A percentile compares a stretch with the other conserved stretches of the same genome.
These are phyloP conservation scores for Coelastrella sp. DNA, from an alignment of 139 green algal genomes.

Conservation along the genomic window DNA sequence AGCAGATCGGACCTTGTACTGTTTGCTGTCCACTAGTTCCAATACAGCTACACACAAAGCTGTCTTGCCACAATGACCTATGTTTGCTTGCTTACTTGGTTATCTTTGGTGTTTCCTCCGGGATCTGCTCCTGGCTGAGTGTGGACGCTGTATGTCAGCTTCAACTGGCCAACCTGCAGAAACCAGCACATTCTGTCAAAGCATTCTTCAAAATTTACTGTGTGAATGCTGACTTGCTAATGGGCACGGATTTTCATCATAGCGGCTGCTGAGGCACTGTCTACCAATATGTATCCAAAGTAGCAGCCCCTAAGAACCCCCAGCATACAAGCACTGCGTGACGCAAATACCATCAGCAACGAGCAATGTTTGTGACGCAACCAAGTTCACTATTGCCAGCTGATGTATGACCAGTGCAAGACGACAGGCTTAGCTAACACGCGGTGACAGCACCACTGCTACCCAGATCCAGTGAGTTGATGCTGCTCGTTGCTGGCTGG, in stretches of 20 bases:
- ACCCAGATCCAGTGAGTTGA: background rate
- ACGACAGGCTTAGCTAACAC: no score
- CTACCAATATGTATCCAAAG: background rate
- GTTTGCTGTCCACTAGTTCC: no score
- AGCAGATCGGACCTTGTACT: no score
- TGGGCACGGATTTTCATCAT: background rate
- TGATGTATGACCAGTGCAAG: no score
- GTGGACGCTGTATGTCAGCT: constrained; percentile 43
- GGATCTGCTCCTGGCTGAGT: constrained; percentile 46
- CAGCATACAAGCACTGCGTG: no score
- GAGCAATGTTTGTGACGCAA: no score
- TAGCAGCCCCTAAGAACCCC: no score
- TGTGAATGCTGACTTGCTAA: background rate
- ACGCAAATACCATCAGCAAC: no score
- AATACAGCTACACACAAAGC: no score
- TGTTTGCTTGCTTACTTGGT: constrained; percentile 50
- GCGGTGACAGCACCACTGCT: background rate
- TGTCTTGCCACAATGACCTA: no score
- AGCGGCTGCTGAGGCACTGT: background rate
- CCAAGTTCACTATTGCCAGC: no score
- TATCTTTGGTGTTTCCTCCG: constrained; percentile 52
- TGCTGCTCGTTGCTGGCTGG: background rate
- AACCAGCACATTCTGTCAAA: background rate
- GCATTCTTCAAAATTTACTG: background rate
- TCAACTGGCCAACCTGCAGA: constrained; percentile 49